Conservation (phyloP, 2,329 filamentous ascomycete species). For the Allantophomopsis lycopodina region DNA sequence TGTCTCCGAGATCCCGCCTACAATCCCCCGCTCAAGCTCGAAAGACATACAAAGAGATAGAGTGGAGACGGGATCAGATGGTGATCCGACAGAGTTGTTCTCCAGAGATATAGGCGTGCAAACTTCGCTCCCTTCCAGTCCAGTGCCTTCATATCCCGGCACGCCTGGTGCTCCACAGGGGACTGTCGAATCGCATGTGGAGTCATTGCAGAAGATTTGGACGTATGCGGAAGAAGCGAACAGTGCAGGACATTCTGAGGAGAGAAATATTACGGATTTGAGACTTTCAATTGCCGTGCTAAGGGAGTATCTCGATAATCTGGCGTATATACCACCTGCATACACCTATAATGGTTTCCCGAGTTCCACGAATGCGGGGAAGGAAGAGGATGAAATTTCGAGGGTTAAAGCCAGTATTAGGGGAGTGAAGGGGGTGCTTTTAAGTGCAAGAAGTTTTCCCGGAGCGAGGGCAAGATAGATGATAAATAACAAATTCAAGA, state of each 20-base stretch:
- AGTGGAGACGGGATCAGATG: conserved; percentile 16
- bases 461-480: conserved; percentile 5
- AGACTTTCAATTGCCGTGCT: conserved; percentile 30
- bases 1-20: conserved; percentile 47
- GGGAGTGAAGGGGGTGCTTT: conserved; percentile 63
- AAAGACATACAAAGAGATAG: conserved; percentile 8
- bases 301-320: conserved; percentile 48
- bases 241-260: conserved; percentile 20
- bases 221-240: conserved; percentile 35
- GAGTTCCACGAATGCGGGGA: conserved; percentile 21
- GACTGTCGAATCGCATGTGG: conserved; percentile 19
- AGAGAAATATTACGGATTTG: conserved; percentile 9
- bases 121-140: conserved; percentile 42
- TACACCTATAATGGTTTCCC: conserved; percentile 5
- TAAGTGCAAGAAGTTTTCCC: conserved; percentile 64
- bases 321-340: conserved; percentile 31
- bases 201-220: conserved; percentile 30
- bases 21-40: conserved; percentile 1
- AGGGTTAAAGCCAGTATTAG: conserved; percentile 63
- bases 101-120: conserved; percentile 72
- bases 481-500: neutral
- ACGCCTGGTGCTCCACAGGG: conserved; percentile 1
- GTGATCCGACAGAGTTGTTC: conserved; percentile 63
- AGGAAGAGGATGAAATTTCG: conserved; percentile 56
- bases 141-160: conserved; percentile 15